Base-by-base conservation (phyloP, 352 stramenopile species). In the Globisporangium abappressorium region DNA sequence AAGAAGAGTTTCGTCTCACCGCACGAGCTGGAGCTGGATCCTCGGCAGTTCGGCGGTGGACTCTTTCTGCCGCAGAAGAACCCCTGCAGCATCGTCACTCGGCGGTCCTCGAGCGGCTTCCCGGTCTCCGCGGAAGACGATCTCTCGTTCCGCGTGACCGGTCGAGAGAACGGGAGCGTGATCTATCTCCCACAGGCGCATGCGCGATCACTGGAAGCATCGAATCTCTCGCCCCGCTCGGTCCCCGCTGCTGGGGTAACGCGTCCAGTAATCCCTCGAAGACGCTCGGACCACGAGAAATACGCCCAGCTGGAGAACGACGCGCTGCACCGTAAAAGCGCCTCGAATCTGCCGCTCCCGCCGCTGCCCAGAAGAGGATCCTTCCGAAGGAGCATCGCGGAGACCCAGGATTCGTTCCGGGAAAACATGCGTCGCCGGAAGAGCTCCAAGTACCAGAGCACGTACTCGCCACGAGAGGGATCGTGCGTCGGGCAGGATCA, bases 321-420 rank as follows among this genome's bases (percentile, higher is more conserved):
- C 20, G 24, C 15, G 9, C n/a, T 18, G 12, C 33, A 41, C 11
- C 57, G 22, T 20, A 36, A 4, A 22, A 64, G 22, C 57, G n/a
- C 33, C 5, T 34, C 57, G 34, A 15, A 5, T 36, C 15, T 33
- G 53, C 22, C 30, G n/a, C 22, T 26, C 6, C 28, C 43, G 1
- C 30, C 41, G 5, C 1, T 26, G 11, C 7, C 20, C 0, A 22
- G 24, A 5, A 5, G 33, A n/a, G 9, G 6, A 3, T 54, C 62
- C 0, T n/a, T 18, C 5, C 62, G 24, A 11, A 51, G 62, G 4
- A 66, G 30, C 18, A 66, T 66, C 47, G 51, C n/a, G 4, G 49
- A 66, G 6, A 28, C 62, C 0, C 47, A 66, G 49, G 62, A 66
- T 24, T 61, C 62, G 14, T 66, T 66, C 34, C 62, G 62, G 33